A percentile compares a stretch with the other conserved stretches of the same genome.
Evolutionary conservation across 805 yeast species (phyloP).

Genomic region (Candida ficus): DNA sequence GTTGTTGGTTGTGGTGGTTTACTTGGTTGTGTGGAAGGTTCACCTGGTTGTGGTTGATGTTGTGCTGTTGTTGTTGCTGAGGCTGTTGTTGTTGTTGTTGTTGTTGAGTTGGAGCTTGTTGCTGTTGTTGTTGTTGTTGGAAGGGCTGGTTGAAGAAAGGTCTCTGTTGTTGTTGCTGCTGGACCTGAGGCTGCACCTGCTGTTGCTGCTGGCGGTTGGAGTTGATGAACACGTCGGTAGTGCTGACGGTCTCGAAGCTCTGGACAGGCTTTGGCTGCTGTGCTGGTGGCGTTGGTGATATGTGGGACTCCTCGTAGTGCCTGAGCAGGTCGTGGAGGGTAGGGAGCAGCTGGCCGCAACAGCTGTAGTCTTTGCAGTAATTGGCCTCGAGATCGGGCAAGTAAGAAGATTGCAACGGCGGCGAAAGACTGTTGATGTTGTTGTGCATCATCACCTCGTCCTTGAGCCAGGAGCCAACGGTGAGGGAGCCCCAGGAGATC

Average conservation of each 20-base stretch:
- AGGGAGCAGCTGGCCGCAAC: slow-evolving; percentile 91
- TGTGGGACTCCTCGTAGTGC: slow-evolving; percentile 96
- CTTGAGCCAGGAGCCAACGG: slow-evolving; percentile 92
- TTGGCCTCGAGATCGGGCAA: slow-evolving; percentile 92
- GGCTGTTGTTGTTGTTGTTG: slow-evolving; percentile 9
- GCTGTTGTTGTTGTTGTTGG: slow-evolving; percentile 8
- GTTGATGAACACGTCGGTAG: slow-evolving; percentile 82
- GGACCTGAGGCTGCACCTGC: slow-evolving; percentile 33
- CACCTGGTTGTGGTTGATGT: slow-evolving; percentile 10
- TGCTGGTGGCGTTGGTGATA: slow-evolving; percentile 53
- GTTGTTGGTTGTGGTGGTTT: background rate
- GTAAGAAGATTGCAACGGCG: slow-evolving; percentile 67
- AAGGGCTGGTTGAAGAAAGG: slow-evolving; percentile 26
- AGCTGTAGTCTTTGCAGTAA: slow-evolving; percentile 92
- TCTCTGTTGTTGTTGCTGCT: slow-evolving; percentile 34
- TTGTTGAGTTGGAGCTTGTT: slow-evolving; percentile 14
- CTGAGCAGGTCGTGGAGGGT: slow-evolving; percentile 88
- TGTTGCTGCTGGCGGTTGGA: slow-evolving; percentile 18
- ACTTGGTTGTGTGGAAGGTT: background rate
- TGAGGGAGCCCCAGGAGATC: slow-evolving; percentile 92
- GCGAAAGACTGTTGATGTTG: slow-evolving; percentile 37
- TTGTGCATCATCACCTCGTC: slow-evolving; percentile 76
- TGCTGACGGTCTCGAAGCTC: slow-evolving; percentile 83
- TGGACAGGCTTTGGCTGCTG: slow-evolving; percentile 45
- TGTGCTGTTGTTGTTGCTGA: slow-evolving; percentile 18